Percentiles rank a stretch among this genome's conserved stretches.
phyloP scores from a whole-genome alignment of 441 rosid genomes.

The Erysimum pusillum region DNA sequence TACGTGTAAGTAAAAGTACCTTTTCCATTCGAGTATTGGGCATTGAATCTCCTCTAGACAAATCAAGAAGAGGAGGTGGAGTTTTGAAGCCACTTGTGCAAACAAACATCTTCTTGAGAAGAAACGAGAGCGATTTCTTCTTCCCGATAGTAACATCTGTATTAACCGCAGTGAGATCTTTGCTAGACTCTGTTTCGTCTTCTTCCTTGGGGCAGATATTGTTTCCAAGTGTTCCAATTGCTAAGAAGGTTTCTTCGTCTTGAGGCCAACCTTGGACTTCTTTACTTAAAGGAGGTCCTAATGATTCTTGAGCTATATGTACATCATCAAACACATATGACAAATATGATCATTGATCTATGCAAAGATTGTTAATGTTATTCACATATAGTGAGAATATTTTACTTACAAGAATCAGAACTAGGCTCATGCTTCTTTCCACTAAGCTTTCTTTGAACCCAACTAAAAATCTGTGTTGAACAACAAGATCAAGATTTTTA shows the following conservation, averaged over 20 bases:
- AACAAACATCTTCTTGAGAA: constrained; percentile 50
- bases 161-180: constrained; percentile 36
- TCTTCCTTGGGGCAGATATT: constrained; percentile 40
- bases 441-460: constrained; percentile 73
- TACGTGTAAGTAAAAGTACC: constrained; percentile 16
- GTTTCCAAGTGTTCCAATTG: constrained; percentile 50
- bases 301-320: constrained; percentile 37
- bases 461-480: constrained; percentile 65
- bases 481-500: constrained; percentile 11
- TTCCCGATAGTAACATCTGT: constrained; percentile 34
- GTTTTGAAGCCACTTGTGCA: constrained; percentile 49
- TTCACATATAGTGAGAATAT: background rate
- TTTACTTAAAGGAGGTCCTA: constrained; percentile 33
- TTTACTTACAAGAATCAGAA: constrained; percentile 55
- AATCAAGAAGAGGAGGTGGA: constrained; percentile 46
- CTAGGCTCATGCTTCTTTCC: constrained; percentile 45
- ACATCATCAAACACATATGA: constrained; percentile 28
- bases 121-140: constrained; percentile 47
- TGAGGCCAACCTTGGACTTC: constrained; percentile 45
- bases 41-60: constrained; percentile 42
- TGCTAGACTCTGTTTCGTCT: constrained; percentile 34
- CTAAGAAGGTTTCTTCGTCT: constrained; percentile 45
- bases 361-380: background rate
- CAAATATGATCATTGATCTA: constrained; percentile 9
- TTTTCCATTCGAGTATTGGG: constrained; percentile 46